These are phyloP conservation scores for Moricandia arvensis DNA, from an alignment of 345 rosid genomes.

Conservation along the genomic window DNA sequence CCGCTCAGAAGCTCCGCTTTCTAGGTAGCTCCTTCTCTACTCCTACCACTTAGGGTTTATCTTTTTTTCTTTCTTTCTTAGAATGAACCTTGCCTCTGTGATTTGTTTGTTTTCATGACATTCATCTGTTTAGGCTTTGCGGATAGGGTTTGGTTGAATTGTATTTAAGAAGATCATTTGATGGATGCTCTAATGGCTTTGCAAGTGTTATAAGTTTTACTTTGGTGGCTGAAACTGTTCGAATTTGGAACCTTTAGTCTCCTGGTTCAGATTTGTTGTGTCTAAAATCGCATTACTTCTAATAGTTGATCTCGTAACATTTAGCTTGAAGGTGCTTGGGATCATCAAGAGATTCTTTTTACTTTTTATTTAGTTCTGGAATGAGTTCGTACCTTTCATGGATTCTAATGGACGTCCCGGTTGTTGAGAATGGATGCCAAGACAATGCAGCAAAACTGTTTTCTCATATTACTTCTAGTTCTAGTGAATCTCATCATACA, in stretches of 20 bases:
- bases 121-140: background rate
- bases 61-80: background rate
- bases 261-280: background rate
- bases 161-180: background rate
- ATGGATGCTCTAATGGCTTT: constrained; percentile 1
- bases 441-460: background rate
- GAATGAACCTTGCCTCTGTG: background rate
- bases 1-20: constrained; percentile 72
- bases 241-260: background rate
- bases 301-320: background rate
- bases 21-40: constrained; percentile 50
- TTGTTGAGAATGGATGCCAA: background rate
- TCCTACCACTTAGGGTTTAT: background rate
- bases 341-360: background rate
- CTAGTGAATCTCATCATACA: background rate
- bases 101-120: background rate
- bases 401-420: background rate
- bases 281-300: background rate
- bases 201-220: background rate
- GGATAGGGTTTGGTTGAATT: constrained; percentile 14
- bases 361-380: background rate
- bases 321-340: background rate
- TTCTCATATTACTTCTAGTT: background rate
- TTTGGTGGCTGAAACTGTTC: background rate
- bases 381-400: background rate